Base-by-base conservation (phyloP, 2,329 filamentous ascomycete species). In the Colletotrichum orbiculare region DNA sequence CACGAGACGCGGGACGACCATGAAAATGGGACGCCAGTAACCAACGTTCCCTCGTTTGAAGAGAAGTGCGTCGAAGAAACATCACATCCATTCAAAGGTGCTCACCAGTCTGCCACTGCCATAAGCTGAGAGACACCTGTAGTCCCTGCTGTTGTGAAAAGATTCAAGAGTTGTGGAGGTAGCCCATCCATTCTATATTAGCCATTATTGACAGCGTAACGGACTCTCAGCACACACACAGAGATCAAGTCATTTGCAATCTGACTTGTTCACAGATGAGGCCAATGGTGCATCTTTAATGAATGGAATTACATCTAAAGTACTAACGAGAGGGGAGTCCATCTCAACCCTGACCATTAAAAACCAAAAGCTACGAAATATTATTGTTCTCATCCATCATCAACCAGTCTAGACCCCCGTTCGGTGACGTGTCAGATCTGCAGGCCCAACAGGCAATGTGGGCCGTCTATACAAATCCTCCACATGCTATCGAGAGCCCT, bases 311-410 rank as follows among this genome's bases (percentile, higher is more conserved):
- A 65, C 25, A 25, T 61, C 45, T 45, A 50, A 49, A 33, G 39
- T 55, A 64, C 48, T 15, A 7, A 43, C 8, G 35, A 54, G 46
- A 49, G 55, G 61, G 61, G 42, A 50, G 52, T 48, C 47, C 9
- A 34, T 65, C 60, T 55, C 49, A 48, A 59, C 60, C 50, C 60
- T 46, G 39, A 54, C 49, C 25, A 59, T 66, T 59, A 62, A 47
- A 63, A 34, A 17, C 25, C 38, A 34, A 60, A 43, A 39, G 33
- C 25, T 13, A n/a, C 42, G 13, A 8, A 43, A 15, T 43, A 43
- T 15, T 43, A 12, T 43, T 43, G 25, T 25, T 25, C 3, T 43
- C 42, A 43, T 43, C 42, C 13, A 12, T 15, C 42, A 43, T 43
- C 13, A 13, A 13, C 42, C 4, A 43, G 38, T 41, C 38, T 41